These are phyloP conservation scores for Hordeum pubiflorum DNA, from an alignment of 202 grass and related monocot species.

Conservation along the genomic window DNA sequence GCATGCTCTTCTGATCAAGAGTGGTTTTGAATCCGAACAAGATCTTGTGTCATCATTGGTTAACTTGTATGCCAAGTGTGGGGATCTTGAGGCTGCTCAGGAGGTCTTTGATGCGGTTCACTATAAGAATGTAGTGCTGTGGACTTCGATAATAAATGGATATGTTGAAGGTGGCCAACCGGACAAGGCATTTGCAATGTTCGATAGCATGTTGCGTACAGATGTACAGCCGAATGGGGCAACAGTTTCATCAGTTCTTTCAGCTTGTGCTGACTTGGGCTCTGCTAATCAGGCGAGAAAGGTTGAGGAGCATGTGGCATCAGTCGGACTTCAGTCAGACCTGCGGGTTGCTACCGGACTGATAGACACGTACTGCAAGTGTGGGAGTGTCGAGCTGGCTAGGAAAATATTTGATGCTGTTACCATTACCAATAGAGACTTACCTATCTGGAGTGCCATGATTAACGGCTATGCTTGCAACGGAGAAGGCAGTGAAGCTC, in stretches of 20 bases:
- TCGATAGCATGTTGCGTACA: conserved; percentile 34
- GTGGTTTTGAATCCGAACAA: conserved; percentile 31
- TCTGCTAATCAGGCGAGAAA: conserved; percentile 28
- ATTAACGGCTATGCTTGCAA: conserved; percentile 58
- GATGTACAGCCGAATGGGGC: conserved; percentile 39
- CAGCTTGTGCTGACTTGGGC: conserved; percentile 39
- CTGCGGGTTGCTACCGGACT: conserved; percentile 41
- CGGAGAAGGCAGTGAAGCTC: conserved; percentile 41
- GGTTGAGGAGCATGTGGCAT: conserved; percentile 30
- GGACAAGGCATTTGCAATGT: conserved; percentile 32
- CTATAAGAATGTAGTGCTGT: conserved; percentile 32
- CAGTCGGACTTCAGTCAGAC: conserved; percentile 31
- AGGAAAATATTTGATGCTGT: conserved; percentile 55
- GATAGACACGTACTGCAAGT: conserved; percentile 53
- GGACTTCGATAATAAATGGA: conserved; percentile 56
- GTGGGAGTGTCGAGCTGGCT: conserved; percentile 34
- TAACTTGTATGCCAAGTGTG: conserved; percentile 46
- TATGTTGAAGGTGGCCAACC: conserved; percentile 39
- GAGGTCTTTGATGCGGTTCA: conserved; percentile 37
- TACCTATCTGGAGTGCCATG: conserved; percentile 66
- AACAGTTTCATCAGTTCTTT: conserved; percentile 40
- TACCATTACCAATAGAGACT: conserved; percentile 30
- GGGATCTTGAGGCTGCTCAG: conserved; percentile 28
- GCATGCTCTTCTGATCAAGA: conserved; percentile 39
- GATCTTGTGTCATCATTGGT: conserved; percentile 40